Base-by-base conservation (phyloP, 1,284 basidiomycete species). In the Ustilago cynodontis region DNA sequence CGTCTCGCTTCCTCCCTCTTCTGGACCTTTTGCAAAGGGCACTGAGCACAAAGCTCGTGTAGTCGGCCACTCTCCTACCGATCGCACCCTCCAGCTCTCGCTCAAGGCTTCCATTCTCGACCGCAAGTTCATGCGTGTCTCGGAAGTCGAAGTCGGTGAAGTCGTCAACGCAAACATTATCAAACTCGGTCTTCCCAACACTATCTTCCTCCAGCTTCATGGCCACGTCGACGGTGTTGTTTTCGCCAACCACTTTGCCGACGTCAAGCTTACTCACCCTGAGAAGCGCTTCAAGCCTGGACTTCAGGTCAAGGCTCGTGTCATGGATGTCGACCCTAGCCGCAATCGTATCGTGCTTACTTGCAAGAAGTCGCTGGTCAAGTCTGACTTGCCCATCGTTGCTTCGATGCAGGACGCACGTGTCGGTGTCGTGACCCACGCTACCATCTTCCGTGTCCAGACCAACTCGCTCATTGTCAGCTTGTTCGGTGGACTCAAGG, bases 221-320 rank as follows among this genome's bases (percentile, higher is more conserved):
- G 84, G 84, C 16, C 70, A 80, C 45, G 80, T 83, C 24, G 94
- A 98, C 81, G 97, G 93, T 41, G 92, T 98, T 31, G 90, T 98
- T 31, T 98, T 94, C 92, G 95, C 96, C 0, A 89, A 91, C 76
- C 97, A 99, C 87, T 99, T 94, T 86, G 94, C 97, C 33, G 84
- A 86, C 85, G 95, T 99, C 81, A 87, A 88, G 37, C 89, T 99
- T 77, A 97, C 95, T 84, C 76, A 85, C 57, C 83, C 82, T 29
- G 83, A 85, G 65, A 94, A 93, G 87, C 91, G 93, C 75, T 99
- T 97, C 89, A 96, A 94, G 85, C 88, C 90, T 16, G 95, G 94
- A 31, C 89, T 90, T 4, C 90, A 86, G 54, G 92, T 99, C 86
- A 98, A 94, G 87, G 95, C 94, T 76, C 88, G 93, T 61, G 93